Conservation (phyloP, 2,329 filamentous ascomycete genomes). For the Basipetospora chlamydospora region DNA sequence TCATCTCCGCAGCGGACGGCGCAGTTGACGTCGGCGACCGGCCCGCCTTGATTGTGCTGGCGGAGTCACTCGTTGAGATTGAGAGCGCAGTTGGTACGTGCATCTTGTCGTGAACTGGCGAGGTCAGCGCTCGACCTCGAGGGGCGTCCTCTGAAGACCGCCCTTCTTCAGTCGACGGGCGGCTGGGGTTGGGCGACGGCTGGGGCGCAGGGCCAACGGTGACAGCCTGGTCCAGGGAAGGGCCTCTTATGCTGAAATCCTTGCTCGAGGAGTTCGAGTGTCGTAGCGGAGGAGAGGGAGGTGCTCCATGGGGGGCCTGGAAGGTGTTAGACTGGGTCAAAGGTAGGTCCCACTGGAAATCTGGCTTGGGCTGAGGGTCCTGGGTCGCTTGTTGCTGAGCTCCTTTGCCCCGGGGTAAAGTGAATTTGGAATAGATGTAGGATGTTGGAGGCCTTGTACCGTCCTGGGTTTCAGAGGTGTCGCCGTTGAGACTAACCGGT, state of each 20-base stretch:
- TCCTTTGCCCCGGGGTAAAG: conserved; percentile 67
- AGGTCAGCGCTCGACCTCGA: conserved; percentile 28
- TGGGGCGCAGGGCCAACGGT: conserved; percentile 19
- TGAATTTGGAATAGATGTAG: conserved; percentile 77
- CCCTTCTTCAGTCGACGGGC: conserved; percentile 27
- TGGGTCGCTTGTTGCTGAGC: conserved; percentile 54
- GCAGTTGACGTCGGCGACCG: conserved; percentile 29
- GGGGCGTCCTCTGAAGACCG: conserved; percentile 33
- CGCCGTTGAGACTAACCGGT: conserved; percentile 58
- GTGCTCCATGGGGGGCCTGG: conserved; percentile 22
- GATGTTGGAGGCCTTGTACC: conserved; percentile 44
- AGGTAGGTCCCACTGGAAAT: conserved; percentile 49
- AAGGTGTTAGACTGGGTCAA: conserved; percentile 5
- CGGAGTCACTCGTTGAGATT: conserved; percentile 35
- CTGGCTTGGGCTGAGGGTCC: conserved; percentile 31
- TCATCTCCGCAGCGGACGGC: conserved; percentile 52
- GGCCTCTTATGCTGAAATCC: conserved; percentile 12
- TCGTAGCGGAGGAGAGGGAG: conserved; percentile 46
- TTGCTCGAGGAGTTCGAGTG: conserved; percentile 40
- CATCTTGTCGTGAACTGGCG: conserved; percentile 22
- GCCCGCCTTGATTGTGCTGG: conserved; percentile 32
- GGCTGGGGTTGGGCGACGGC: conserved; percentile 28
- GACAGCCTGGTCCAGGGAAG: conserved; percentile 3
- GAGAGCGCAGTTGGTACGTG: conserved; percentile 32
- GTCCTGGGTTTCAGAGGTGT: conserved; percentile 46